Percentiles rank a stretch among this genome's conserved stretches.
Evolutionary conservation across 1,284 basidiomycete species (phyloP).

Genomic region (Singerocomus inundabilis): DNA sequence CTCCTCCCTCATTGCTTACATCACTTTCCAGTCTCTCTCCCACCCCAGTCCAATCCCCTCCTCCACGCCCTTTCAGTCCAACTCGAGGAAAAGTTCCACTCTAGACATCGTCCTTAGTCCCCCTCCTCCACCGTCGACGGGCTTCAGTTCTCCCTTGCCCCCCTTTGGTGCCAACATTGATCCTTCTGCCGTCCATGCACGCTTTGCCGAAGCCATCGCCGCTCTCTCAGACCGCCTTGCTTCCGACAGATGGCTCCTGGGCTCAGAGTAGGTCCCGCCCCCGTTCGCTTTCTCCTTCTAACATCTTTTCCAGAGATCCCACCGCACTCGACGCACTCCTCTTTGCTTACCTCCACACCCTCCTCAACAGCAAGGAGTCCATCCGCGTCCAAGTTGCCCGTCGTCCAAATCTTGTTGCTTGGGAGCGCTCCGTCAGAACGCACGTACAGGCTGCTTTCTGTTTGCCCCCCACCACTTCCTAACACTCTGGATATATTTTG

Average conservation of each 20-base stretch:
- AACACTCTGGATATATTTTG: conserved; percentile 19
- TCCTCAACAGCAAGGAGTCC: conserved; percentile 51
- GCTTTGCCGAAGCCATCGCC: conserved; percentile 68
- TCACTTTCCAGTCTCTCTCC: conserved; percentile 42
- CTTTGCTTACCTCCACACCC: conserved; percentile 73
- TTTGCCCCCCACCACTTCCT: conserved; percentile 4
- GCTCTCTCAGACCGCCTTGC: conserved; percentile 72
- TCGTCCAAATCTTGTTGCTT: conserved; percentile 70
- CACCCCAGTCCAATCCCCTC: conserved; percentile 45
- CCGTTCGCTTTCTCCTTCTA: conserved; percentile 1
- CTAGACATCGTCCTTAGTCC: conserved; percentile 52
- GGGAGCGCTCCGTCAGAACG: conserved; percentile 68
- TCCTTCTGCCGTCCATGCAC: conserved; percentile 45
- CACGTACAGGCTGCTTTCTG: conserved; percentile 55
- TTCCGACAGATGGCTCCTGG: conserved; percentile 75
- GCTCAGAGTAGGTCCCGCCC: conserved; percentile 55
- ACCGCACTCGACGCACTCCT: conserved; percentile 75
- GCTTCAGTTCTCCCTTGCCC: conserved; percentile 59
- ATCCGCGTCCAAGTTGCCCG: conserved; percentile 62
- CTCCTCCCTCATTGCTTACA: conserved; percentile 1
- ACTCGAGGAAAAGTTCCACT: conserved; percentile 31
- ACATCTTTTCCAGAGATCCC: conserved; percentile 43
- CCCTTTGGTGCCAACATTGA: conserved; percentile 57
- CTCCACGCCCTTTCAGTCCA: conserved; percentile 37
- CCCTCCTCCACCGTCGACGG: conserved; percentile 67